Base-by-base conservation (phyloP, 2,329 filamentous ascomycete genomes). In the Plenodomus tracheiphilus region DNA sequence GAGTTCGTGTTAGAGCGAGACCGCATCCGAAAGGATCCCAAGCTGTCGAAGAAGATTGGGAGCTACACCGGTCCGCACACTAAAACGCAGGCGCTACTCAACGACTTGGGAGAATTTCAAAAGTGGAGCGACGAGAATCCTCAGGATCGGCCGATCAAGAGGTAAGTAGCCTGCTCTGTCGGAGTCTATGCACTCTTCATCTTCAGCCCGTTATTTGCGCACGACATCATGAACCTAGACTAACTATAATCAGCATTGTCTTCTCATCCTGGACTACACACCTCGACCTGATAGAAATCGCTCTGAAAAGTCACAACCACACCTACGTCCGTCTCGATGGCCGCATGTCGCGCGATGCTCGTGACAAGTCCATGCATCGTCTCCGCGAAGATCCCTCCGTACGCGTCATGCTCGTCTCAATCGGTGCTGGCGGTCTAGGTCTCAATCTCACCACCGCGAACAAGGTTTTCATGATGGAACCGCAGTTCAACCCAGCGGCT, bases 211-310 rank as follows among this genome's bases (percentile, higher is more conserved):
- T n/a, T n/a, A n/a, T n/a, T n/a, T n/a, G n/a, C n/a, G n/a, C n/a
- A n/a, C n/a, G n/a, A n/a, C n/a, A n/a, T n/a, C n/a, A n/a, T n/a
- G n/a, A n/a, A n/a, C n/a, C n/a, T 8, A 20, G 4, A 18, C 32
- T 39, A 25, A 39, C 21, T 2, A 15, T 2, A 15, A 17, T 8
- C 53, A 76, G 90, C 20, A 91, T 99, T 13, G 85, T 99, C 6
- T 97, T 97, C 73, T 96, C 91, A 0, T 87, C 86, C n/a, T 97
- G 94, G 92, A 97, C 94, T 0, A 87, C 88, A 0, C 92, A 97
- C 68, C 83, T 99, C 15, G 92, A 97, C 69, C 82, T 99, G 17
- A 96, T 99, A 59, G 85, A 94, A 66, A 80, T 90, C 41, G 93
- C 92, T 0, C 80, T 97, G 13, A 79, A 84, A 22, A 79, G 83